Conservation (phyloP, 768 basidiomycete species). For the Kwoniella botswanensis region DNA sequence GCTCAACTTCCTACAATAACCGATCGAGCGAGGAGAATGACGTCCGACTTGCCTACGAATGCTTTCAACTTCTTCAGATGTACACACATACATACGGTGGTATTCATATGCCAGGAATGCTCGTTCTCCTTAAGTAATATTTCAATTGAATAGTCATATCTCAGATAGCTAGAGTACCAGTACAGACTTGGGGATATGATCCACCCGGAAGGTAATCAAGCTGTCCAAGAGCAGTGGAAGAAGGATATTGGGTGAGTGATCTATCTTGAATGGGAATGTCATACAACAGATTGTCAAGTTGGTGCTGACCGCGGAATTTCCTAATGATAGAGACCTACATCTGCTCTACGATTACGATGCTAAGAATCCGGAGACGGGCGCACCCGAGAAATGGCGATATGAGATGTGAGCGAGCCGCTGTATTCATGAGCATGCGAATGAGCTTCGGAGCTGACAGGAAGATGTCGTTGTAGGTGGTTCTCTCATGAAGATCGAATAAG, state of each 20-base stretch:
- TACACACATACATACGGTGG: too few species aligned
- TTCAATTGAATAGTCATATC: not conserved
- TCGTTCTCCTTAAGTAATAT: not conserved
- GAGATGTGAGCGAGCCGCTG: constrained; percentile 9
- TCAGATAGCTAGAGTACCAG: not conserved
- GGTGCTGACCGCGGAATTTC: not conserved
- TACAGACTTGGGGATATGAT: constrained; percentile 5
- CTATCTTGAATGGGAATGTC: not conserved
- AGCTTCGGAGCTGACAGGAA: not conserved
- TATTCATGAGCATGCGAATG: not conserved
- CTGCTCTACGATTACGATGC: constrained; percentile 22
- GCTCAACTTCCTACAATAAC: too few species aligned
- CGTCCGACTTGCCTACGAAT: too few species aligned
- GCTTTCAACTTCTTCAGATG: too few species aligned
- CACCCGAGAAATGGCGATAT: constrained; percentile 25
- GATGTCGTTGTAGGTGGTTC: constrained; percentile 12
- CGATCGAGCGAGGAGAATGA: too few species aligned
- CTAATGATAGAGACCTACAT: constrained; percentile 10
- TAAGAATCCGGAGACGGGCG: constrained; percentile 14
- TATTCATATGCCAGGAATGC: too few species aligned
- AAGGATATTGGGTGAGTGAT: constrained; percentile 17
- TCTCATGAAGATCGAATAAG: constrained; percentile 21
- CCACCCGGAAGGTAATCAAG: constrained; percentile 1
- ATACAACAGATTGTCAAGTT: not conserved
- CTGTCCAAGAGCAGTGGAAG: constrained; percentile 12